Percentiles rank a stretch among this genome's conserved stretches.
Conservation (phyloP, 1,139 yeast species). For the Pichia sp. region DNA sequence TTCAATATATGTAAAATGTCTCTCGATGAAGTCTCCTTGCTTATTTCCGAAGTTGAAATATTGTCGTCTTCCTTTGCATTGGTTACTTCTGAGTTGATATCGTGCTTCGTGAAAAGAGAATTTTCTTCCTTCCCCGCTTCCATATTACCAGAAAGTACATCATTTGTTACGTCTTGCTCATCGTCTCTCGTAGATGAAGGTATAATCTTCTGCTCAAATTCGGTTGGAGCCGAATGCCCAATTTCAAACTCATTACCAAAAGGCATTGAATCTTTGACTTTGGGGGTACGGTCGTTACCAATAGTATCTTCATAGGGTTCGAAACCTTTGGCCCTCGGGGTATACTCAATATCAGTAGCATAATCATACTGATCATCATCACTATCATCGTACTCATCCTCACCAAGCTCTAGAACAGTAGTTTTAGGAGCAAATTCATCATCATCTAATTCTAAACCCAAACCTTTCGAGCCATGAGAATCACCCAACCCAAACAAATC, state of each 20-base stretch:
- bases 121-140: too few species aligned
- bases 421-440: neutral
- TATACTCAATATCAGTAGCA: neutral
- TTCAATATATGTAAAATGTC: conserved; percentile 8
- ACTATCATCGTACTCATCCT: neutral
- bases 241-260: neutral
- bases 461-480: neutral
- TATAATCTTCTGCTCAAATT: neutral
- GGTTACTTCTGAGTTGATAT: too few species aligned
- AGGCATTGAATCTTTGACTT: too few species aligned
- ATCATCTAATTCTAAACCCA: conserved; percentile 5
- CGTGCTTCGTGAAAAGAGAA: too few species aligned
- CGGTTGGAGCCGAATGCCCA: neutral
- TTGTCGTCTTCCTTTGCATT: neutral
- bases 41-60: neutral
- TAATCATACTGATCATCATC: neutral
- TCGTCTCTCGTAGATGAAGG: too few species aligned
- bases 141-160: too few species aligned
- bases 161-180: too few species aligned
- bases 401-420: neutral
- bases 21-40: neutral
- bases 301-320: neutral
- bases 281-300: too few species aligned
- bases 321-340: neutral
- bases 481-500: conserved; percentile 30